Percentiles rank a stretch among this genome's conserved stretches.
phyloP scores from a whole-genome alignment of 2,329 filamentous ascomycete genomes.

The Sclerotinia glacialis region DNA sequence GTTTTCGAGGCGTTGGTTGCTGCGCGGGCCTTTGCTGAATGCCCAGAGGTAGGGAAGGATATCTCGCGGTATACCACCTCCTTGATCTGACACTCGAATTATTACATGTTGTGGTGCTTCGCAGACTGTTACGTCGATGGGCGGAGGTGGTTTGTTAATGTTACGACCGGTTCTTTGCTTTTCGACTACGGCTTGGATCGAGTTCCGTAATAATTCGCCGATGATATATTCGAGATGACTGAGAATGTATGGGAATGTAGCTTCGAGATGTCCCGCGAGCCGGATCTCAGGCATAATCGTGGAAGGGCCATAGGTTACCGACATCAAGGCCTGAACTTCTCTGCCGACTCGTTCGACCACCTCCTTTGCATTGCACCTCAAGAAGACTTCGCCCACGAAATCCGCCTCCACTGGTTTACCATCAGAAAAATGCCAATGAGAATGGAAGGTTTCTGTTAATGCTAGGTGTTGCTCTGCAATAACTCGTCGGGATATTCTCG shows the following conservation, averaged over 20 bases:
- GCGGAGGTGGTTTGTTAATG: slow-evolving; percentile 54
- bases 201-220: slow-evolving; percentile 91
- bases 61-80: slow-evolving; percentile 83
- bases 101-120: slow-evolving; percentile 94
- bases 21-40: slow-evolving; percentile 88
- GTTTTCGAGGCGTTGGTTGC: slow-evolving; percentile 75
- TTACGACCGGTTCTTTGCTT: slow-evolving; percentile 49
- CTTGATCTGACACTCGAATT: slow-evolving; percentile 91
- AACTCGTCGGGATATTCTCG: slow-evolving; percentile 89
- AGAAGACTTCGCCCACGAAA: slow-evolving; percentile 92
- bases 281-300: slow-evolving; percentile 75
- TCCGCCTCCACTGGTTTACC: slow-evolving; percentile 61
- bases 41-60: slow-evolving; percentile 91
- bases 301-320: slow-evolving; percentile 69
- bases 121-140: slow-evolving; percentile 91
- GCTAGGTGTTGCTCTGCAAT: slow-evolving; percentile 97
- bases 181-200: slow-evolving; percentile 88
- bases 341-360: slow-evolving; percentile 81
- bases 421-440: slow-evolving; percentile 83
- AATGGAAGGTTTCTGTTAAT: slow-evolving; percentile 89
- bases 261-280: slow-evolving; percentile 79
- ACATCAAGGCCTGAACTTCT: slow-evolving; percentile 71
- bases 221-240: slow-evolving; percentile 97
- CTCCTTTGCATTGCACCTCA: slow-evolving; percentile 87
- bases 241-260: slow-evolving; percentile 93